Evolutionary conservation across 257 asterid species (phyloP).

Genomic region (Jacaranda mimosifolia): DNA sequence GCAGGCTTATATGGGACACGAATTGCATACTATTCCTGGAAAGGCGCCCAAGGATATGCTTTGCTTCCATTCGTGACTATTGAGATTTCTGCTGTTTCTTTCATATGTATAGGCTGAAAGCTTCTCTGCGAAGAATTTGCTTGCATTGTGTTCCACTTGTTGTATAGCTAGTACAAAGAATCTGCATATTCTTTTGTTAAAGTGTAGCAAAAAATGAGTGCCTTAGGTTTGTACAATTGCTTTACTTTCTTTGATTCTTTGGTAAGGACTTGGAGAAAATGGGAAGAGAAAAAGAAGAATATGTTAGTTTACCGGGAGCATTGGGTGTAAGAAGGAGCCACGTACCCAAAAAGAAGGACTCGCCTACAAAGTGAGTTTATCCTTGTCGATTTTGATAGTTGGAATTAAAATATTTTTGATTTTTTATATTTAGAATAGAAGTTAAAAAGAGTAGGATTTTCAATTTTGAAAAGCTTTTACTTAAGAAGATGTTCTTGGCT

Average conservation of each 20-base stretch:
- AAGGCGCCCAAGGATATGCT: neutral
- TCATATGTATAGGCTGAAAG: slow-evolving; percentile 1
- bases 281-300: neutral
- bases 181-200: neutral
- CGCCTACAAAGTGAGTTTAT: neutral
- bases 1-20: slow-evolving; percentile 64
- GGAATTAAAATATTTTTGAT: no score
- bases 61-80: neutral
- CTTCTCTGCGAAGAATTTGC: neutral
- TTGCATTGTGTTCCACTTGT: neutral
- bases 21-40: slow-evolving; percentile 54
- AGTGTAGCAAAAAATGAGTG: neutral
- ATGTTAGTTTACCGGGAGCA: neutral
- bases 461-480: no score
- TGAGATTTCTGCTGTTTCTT: slow-evolving; percentile 41
- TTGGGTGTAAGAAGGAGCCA: neutral
- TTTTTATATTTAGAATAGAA: no score
- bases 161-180: neutral
- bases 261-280: neutral
- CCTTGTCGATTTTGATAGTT: no score
- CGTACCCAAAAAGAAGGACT: neutral
- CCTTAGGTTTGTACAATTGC: neutral
- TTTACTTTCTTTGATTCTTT: neutral
- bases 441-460: no score
- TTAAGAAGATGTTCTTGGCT: no score